Evolutionary conservation across 1,284 basidiomycete genomes (phyloP), one percentile per base, ranked within the genome.

Genomic region (Puccinia horiana): DNA sequence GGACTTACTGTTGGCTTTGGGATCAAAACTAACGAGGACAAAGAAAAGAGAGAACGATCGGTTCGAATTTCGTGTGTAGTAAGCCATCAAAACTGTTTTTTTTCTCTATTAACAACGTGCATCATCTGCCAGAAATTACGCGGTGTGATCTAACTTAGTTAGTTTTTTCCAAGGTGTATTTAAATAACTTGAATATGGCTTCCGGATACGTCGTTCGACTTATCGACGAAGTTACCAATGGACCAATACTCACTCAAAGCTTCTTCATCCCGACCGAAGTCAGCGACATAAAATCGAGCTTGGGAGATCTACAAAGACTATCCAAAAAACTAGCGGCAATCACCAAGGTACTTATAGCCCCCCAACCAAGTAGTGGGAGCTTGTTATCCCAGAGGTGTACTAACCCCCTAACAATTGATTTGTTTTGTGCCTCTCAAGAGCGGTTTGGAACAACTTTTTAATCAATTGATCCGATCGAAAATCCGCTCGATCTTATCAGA

Each of bases 401-500:
- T n/a, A n/a, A n/a, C n/a, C n/a, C n/a, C n/a, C n/a, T n/a, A n/a
- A n/a, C n/a, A n/a, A n/a, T n/a, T n/a, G n/a, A n/a, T n/a, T 75
- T 37, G 8, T 58, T 37, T n/a, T 76, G 16, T 47, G 26, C 23
- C 54, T 5, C 86, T 87, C 1, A 83, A 96, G 92, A 89, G 91
- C 14, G 94, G 96, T 49, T 89, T 98, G 58, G 96, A 98, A 84
- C 94, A 96, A 85, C 89, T 98, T 32, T 98, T 98, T 89, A 96
- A 94, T 84, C 94, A 97, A 85, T 89, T 98, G 12, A 90, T 96
- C 81, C 90, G 94, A 35, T 94, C 96, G 0, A 92, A 92, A 82
- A 87, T 99, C 47, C 91, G 95, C 26, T 92, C 91, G 16, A 88
- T 99, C 69, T 90, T 98, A 54, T 87, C 91, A 4, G 96, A 99